These are phyloP conservation scores for Erodium chrysanthum DNA, from an alignment of 441 rosid genomes.

Conservation along the genomic window DNA sequence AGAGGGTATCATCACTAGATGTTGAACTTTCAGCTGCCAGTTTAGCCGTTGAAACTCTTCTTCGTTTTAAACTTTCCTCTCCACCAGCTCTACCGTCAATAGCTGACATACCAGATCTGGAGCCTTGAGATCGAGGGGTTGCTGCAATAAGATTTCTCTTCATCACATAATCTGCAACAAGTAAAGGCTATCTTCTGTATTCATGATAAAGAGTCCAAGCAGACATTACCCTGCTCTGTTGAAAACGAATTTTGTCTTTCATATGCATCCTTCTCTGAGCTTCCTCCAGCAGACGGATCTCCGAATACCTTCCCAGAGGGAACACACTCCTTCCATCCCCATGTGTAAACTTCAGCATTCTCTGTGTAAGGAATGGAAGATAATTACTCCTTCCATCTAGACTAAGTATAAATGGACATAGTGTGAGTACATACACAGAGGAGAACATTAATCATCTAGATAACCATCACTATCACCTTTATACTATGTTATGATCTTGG, in stretches of 20 bases:
- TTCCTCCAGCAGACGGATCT: slow-evolving; percentile 29
- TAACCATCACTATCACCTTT: neutral
- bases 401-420: neutral
- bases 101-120: slow-evolving; percentile 38
- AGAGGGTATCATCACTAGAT: slow-evolving; percentile 52
- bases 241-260: slow-evolving; percentile 46
- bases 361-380: slow-evolving; percentile 31
- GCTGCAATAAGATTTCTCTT: slow-evolving; percentile 28
- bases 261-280: slow-evolving; percentile 36
- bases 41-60: slow-evolving; percentile 55
- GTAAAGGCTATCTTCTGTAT: slow-evolving; percentile 10
- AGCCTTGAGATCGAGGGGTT: slow-evolving; percentile 48
- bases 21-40: slow-evolving; percentile 72
- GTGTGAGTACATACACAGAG: neutral
- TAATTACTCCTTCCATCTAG: slow-evolving; percentile 13
- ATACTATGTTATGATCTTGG: neutral
- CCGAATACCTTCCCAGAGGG: slow-evolving; percentile 80
- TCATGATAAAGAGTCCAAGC: slow-evolving; percentile 7
- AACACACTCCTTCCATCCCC: slow-evolving; percentile 99
- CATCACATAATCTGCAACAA: slow-evolving; percentile 15
- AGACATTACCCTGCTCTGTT: slow-evolving; percentile 56
- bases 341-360: slow-evolving; percentile 67
- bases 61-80: slow-evolving; percentile 61
- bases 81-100: slow-evolving; percentile 37
- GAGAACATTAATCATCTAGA: neutral